A percentile compares a stretch with the other conserved stretches of the same genome.
phyloP scores from a whole-genome alignment of 2,329 filamentous ascomycete genomes.

The Ascochyta fabae region DNA sequence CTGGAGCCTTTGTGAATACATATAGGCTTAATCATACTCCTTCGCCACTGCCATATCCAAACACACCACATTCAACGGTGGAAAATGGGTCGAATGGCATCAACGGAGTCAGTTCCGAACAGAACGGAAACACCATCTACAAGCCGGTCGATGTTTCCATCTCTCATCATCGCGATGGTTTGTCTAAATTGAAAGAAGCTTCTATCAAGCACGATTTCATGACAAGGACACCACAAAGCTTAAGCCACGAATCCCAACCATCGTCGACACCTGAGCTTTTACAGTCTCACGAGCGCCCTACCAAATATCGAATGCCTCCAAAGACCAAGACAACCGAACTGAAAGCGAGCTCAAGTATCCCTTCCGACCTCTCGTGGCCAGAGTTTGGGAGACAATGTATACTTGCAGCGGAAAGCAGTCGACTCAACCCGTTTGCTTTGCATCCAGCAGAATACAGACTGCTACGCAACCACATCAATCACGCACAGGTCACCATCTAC shows the following conservation, averaged over 20 bases:
- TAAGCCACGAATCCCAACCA: constrained; percentile 32
- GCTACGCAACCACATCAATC: constrained; percentile 80
- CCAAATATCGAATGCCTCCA: constrained; percentile 27
- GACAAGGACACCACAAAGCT: constrained; percentile 31
- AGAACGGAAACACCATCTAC: constrained; percentile 20
- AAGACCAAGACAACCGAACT: constrained; percentile 37
- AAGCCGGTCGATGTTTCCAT: constrained; percentile 19
- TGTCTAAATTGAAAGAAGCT: constrained; percentile 20
- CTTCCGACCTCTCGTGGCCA: constrained; percentile 70
- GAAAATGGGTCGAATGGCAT: constrained; percentile 20
- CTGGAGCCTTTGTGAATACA: constrained; percentile 38
- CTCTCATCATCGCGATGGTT: constrained; percentile 11
- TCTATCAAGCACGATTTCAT: constrained; percentile 23
- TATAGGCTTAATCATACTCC: constrained; percentile 37
- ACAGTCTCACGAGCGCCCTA: constrained; percentile 30
- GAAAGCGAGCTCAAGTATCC: constrained; percentile 80
- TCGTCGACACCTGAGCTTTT: constrained; percentile 43
- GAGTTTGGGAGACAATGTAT: constrained; percentile 94
- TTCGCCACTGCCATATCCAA: constrained; percentile 39
- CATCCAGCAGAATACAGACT: constrained; percentile 84
- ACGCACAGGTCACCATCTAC: constrained; percentile 91
- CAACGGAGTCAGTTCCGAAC: constrained; percentile 14
- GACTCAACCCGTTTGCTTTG: constrained; percentile 86
- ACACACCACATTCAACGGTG: constrained; percentile 31
- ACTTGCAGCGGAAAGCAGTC: constrained; percentile 84